Conservation (phyloP, 495 filamentous ascomycete genomes). For the Friedmanniomyces endolithicus region DNA sequence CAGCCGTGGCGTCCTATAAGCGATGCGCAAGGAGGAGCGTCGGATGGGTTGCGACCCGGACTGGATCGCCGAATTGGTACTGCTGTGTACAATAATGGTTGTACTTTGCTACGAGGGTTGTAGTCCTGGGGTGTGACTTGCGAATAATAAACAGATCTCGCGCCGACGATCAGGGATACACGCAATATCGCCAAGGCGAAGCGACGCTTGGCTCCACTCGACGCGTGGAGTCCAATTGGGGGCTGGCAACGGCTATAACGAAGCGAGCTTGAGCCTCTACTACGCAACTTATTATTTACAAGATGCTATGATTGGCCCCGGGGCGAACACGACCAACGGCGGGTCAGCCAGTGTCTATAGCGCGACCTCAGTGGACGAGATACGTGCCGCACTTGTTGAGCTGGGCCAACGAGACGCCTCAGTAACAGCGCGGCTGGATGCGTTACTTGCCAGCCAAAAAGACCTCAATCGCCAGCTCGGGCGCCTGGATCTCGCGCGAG, state of each 20-base stretch:
- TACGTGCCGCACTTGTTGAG: slow-evolving; percentile 59
- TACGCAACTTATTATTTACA: too few relatives aligned
- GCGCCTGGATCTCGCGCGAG: slow-evolving; percentile 81
- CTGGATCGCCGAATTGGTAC: neutral
- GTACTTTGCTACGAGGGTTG: too few relatives aligned
- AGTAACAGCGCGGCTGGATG: slow-evolving; percentile 61
- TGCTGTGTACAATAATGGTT: too few relatives aligned
- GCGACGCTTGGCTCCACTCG: neutral
- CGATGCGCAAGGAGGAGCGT: neutral
- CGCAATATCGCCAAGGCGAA: neutral
- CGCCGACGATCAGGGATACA: neutral
- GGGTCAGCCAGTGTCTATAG: slow-evolving; percentile 2
- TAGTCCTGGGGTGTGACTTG: neutral
- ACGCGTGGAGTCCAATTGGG: neutral
- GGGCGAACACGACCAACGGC: neutral
- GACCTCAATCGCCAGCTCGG: slow-evolving; percentile 71
- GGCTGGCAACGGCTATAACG: neutral
- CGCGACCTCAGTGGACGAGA: slow-evolving; percentile 36
- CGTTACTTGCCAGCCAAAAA: slow-evolving; percentile 64
- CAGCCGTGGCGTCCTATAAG: neutral
- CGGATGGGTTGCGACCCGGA: neutral
- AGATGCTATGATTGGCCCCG: too few relatives aligned
- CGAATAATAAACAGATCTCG: neutral
- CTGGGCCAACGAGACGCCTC: slow-evolving; percentile 63
- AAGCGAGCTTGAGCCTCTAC: neutral